These are phyloP conservation scores for Graphium sp. DNA, from an alignment of 2,329 filamentous ascomycete genomes.

Conservation along the genomic window DNA sequence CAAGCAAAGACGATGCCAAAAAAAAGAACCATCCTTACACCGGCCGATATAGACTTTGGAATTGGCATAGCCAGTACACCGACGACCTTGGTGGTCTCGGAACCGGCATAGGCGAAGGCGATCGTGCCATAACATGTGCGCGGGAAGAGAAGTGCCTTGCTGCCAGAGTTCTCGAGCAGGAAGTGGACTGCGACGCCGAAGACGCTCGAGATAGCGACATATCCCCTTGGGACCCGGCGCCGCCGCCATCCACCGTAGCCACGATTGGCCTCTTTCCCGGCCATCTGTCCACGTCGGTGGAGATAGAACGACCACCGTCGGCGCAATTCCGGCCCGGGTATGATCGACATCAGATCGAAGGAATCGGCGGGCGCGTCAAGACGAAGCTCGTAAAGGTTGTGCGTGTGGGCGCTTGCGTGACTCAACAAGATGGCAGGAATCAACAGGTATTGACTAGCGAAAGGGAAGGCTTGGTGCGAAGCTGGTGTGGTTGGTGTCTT, in stretches of 20 bases:
- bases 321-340: slow-evolving; percentile 52
- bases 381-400: slow-evolving; percentile 75
- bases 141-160: slow-evolving; percentile 63
- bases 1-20: too few relatives aligned
- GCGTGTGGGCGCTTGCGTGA: slow-evolving; percentile 66
- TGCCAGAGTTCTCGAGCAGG: slow-evolving; percentile 61
- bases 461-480: slow-evolving; percentile 47
- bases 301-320: slow-evolving; percentile 22
- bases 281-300: slow-evolving; percentile 6
- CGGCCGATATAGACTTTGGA: slow-evolving; percentile 47
- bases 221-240: slow-evolving; percentile 5
- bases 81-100: slow-evolving; percentile 67
- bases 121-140: slow-evolving; percentile 77
- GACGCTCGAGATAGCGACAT: slow-evolving; percentile 36
- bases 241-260: slow-evolving; percentile 7
- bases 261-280: slow-evolving; percentile 7
- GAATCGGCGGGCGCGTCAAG: slow-evolving; percentile 77
- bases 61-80: slow-evolving; percentile 74
- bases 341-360: slow-evolving; percentile 74
- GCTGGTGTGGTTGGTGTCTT: slow-evolving; percentile 88
- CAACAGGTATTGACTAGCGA: slow-evolving; percentile 55
- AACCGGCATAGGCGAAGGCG: slow-evolving; percentile 75
- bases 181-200: slow-evolving; percentile 73
- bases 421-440: slow-evolving; percentile 69
- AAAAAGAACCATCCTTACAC: background rate